phyloP scores from a whole-genome alignment of 108 stramenopile genomes.

The Cyclotella choctawhatcheeana region DNA sequence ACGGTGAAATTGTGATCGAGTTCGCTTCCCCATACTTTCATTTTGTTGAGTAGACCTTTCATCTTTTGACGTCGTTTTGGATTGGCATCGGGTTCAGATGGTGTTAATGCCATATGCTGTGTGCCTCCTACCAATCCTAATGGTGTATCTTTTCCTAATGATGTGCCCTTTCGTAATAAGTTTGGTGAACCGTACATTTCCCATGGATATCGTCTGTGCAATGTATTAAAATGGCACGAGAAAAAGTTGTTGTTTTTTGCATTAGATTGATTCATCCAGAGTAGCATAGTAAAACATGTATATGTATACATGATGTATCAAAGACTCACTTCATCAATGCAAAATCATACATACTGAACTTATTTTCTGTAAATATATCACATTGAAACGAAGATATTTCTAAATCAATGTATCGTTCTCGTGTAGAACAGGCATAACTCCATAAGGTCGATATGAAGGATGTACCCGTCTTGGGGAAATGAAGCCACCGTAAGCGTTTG shows the following conservation, averaged over 20 bases:
- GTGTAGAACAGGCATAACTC: slow-evolving; percentile 31
- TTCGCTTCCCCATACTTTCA: slow-evolving; percentile 34
- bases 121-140: slow-evolving; percentile 51
- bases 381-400: slow-evolving; percentile 36
- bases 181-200: slow-evolving; percentile 52
- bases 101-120: slow-evolving; percentile 41
- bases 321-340: slow-evolving; percentile 46
- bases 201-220: slow-evolving; percentile 48
- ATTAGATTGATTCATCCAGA: too few relatives aligned
- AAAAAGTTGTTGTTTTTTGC: too few relatives aligned
- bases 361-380: slow-evolving; percentile 3
- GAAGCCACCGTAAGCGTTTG: slow-evolving; percentile 48
- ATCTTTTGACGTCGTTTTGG: slow-evolving; percentile 18
- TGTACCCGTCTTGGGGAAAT: slow-evolving; percentile 55
- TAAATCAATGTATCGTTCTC: slow-evolving; percentile 47
- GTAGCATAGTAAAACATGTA: too few relatives aligned
- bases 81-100: slow-evolving; percentile 1
- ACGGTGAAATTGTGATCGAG: slow-evolving; percentile 45
- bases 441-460: slow-evolving; percentile 52
- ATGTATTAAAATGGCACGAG: too few relatives aligned
- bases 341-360: slow-evolving; percentile 50
- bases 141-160: slow-evolving; percentile 22
- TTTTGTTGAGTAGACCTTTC: slow-evolving; percentile 1
- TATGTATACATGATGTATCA: too few relatives aligned
- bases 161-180: slow-evolving; percentile 10